Evolutionary conservation across 2,329 filamentous ascomycete genomes (phyloP).

Genomic region (Emergomyces africanus): DNA sequence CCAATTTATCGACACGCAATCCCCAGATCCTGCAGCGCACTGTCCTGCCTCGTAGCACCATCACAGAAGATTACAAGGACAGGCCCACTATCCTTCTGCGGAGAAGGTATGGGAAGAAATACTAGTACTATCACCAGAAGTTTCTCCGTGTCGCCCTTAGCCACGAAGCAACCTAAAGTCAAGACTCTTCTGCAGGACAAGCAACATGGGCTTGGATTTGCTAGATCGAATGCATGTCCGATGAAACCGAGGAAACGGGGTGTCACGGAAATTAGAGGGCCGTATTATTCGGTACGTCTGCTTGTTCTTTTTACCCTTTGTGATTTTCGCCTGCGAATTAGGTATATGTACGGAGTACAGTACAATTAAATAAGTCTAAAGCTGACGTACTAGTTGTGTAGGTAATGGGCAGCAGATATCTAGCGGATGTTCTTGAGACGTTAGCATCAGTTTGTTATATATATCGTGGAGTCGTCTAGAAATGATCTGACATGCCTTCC

Average conservation of each 20-base stretch:
- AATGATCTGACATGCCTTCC: background rate
- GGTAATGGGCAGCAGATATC: slow-evolving; percentile 40
- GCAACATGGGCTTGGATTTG: slow-evolving; percentile 38
- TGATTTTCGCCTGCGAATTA: no score
- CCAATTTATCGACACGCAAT: background rate
- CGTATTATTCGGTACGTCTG: slow-evolving; percentile 38
- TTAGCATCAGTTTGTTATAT: slow-evolving; percentile 15
- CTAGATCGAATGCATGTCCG: slow-evolving; percentile 36
- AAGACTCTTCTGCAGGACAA: slow-evolving; percentile 37
- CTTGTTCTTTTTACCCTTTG: background rate
- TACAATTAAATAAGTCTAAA: slow-evolving; percentile 2
- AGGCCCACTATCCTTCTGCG: background rate
- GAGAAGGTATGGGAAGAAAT: background rate
- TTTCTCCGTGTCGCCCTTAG: background rate
- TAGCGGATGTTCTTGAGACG: slow-evolving; percentile 42
- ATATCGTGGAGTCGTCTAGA: background rate
- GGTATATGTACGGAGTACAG: no score
- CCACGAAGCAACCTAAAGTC: slow-evolving; percentile 9
- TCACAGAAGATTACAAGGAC: background rate
- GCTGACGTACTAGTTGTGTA: slow-evolving; percentile 9
- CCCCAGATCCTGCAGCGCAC: background rate
- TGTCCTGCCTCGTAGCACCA: background rate
- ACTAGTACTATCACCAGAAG: background rate
- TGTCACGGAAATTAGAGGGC: slow-evolving; percentile 44
- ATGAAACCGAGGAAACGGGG: slow-evolving; percentile 38